phyloP scores from a whole-genome alignment of 768 basidiomycete genomes.

The Nevesoporus exiguus region DNA sequence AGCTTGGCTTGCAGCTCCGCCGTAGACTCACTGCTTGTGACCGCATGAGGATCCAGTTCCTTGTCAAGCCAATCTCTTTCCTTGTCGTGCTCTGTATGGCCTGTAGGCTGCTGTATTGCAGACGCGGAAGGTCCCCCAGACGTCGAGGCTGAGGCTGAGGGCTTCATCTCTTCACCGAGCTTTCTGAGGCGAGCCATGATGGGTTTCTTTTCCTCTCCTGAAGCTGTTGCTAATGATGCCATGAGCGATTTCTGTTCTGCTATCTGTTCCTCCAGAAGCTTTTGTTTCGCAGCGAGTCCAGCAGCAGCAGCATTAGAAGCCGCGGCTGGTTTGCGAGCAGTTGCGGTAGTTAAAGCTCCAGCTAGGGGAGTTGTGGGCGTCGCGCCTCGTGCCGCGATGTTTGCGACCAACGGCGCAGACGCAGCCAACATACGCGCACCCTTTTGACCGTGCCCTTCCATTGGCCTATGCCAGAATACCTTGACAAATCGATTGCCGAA shows the following conservation, averaged over 20 bases:
- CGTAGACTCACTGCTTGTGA: constrained; percentile 45
- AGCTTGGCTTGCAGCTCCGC: constrained; percentile 73
- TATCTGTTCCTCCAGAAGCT: constrained; percentile 76
- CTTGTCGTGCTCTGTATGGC: constrained; percentile 39
- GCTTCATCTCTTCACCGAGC: constrained; percentile 75
- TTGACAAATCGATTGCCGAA: constrained; percentile 95
- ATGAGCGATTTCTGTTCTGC: constrained; percentile 86
- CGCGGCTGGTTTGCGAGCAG: constrained; percentile 37
- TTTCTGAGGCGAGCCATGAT: constrained; percentile 75
- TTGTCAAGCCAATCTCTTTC: constrained; percentile 72
- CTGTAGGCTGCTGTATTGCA: constrained; percentile 22
- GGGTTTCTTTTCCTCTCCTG: constrained; percentile 70
- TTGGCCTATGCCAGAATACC: constrained; percentile 91
- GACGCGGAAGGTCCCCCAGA: constrained; percentile 28
- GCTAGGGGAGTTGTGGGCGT: constrained; percentile 44
- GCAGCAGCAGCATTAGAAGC: constrained; percentile 39
- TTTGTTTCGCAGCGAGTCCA: constrained; percentile 69
- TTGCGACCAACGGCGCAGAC: constrained; percentile 72
- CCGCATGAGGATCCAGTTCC: constrained; percentile 69
- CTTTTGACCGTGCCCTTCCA: constrained; percentile 84
- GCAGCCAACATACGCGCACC: constrained; percentile 80
- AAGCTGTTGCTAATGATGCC: constrained; percentile 59
- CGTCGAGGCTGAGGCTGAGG: constrained; percentile 28
- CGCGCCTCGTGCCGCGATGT: constrained; percentile 46
- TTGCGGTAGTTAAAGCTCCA: constrained; percentile 21